phyloP scores from a whole-genome alignment of 139 green algal species.

The Edaphochlamys debaryana region DNA sequence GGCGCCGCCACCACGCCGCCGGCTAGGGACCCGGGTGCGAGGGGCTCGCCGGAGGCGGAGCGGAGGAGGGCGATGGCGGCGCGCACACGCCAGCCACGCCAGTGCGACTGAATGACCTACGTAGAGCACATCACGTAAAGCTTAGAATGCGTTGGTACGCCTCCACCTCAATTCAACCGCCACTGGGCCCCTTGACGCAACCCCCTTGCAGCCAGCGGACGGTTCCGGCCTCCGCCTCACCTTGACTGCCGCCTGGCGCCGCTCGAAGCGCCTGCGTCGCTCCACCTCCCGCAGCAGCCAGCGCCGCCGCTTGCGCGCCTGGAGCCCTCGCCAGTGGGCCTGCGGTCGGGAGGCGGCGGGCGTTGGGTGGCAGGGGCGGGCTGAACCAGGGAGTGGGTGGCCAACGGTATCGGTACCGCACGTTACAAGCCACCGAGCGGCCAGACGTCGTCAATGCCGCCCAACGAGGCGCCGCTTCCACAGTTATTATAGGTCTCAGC shows the following conservation, averaged over 20 bases:
- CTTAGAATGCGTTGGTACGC: too few relatives aligned
- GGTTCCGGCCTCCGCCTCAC: not conserved
- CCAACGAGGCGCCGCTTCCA: too few relatives aligned
- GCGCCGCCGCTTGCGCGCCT: constrained; percentile 3
- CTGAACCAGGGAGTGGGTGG: too few relatives aligned
- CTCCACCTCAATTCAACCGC: not conserved
- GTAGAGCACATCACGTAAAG: too few relatives aligned
- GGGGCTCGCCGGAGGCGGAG: not conserved
- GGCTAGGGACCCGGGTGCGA: not conserved
- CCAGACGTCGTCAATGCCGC: too few relatives aligned
- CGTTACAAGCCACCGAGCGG: too few relatives aligned
- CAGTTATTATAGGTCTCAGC: too few relatives aligned
- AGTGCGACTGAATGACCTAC: constrained; percentile 22
- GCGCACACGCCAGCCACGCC: constrained; percentile 26
- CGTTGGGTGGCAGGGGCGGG: too few relatives aligned
- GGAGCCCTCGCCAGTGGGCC: constrained; percentile 21
- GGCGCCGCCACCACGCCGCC: constrained; percentile 27
- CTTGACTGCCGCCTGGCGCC: constrained; percentile 2
- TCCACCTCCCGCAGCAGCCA: constrained; percentile 26
- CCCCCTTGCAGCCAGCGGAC: too few relatives aligned
- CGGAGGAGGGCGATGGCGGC: not conserved
- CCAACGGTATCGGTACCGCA: too few relatives aligned
- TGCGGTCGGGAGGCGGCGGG: not conserved
- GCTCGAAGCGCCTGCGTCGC: constrained; percentile 9
- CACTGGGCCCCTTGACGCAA: not conserved